Base-by-base conservation (phyloP, 768 basidiomycete genomes). In the Psilocybe azurescens region DNA sequence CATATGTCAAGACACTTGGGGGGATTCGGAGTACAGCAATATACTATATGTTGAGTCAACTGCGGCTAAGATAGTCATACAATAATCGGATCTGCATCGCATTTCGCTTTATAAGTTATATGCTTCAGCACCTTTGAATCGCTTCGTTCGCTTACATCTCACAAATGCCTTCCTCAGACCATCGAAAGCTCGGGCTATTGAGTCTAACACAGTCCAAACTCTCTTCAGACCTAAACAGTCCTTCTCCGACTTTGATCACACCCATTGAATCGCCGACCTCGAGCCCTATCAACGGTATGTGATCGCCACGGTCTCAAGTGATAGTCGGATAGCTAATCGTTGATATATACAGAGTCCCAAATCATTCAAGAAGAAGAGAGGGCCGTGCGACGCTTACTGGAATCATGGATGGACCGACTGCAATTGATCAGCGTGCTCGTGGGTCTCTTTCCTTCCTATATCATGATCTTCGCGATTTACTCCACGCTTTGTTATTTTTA, bases 351-450 rank as follows among this genome's bases (percentile, higher is more conserved):
- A 53, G 52, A 53, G 4, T 53, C n/a, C 5, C 52, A 53, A 13
- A 32, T 32, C 33, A 18, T 53, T 30, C 13, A 53, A 36, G 52
- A 53, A 13, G 52, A 53, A 20, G 52, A 53, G 33, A n/a, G 30
- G 33, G 85, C 80, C 2, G 74, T 82, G 74, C 79, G 71, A 54
- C 81, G 84, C 51, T 77, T 87, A 1, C 78, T 85, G n/a, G 79
- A 81, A 66, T 83, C 83, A 5, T 88, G 86, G 86, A 83, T 84
- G 77, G 86, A 88, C 58, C 75, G 87, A 48, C 75, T 87, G 46
- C 85, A 87, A 72, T 72, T 87, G 6, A 86, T 88, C 71, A 82
- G 78, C 47, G 78, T 88, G 39, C 85, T 87, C 53, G 86, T 85
- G 48, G 65, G 85, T 76, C 33, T 14, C 18, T n/a, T 36, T 16